Percentiles rank a stretch among this genome's conserved stretches.
Conservation (phyloP, 768 basidiomycete species). For the Tylopilus vinaceipallidus region DNA sequence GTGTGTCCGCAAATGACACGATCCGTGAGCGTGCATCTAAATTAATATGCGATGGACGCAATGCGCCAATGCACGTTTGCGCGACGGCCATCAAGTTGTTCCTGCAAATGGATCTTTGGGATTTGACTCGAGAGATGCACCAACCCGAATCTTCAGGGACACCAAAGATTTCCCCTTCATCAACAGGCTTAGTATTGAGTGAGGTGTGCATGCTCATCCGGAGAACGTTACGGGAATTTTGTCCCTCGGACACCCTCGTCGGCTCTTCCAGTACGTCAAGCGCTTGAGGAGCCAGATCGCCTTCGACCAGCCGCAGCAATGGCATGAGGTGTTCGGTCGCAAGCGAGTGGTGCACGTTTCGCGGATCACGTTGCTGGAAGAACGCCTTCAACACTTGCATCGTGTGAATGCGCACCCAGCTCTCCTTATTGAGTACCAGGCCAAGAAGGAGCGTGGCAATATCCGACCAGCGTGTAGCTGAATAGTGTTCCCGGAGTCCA, state of each 20-base stretch:
- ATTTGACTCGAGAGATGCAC: constrained; percentile 72
- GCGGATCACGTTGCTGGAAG: constrained; percentile 81
- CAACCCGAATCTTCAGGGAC: constrained; percentile 82
- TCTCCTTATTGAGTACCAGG: constrained; percentile 76
- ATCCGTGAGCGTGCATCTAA: constrained; percentile 56
- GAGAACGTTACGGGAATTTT: constrained; percentile 80
- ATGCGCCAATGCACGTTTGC: constrained; percentile 73
- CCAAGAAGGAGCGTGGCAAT: constrained; percentile 85
- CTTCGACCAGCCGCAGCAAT: constrained; percentile 81
- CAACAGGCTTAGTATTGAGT: constrained; percentile 42
- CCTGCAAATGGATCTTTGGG: constrained; percentile 60
- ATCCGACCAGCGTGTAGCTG: constrained; percentile 70
- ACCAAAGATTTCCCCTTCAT: constrained; percentile 76
- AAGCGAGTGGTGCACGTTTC: constrained; percentile 67
- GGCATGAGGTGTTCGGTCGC: constrained; percentile 92
- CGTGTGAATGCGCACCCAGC: constrained; percentile 77
- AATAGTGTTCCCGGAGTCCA: constrained; percentile 84
- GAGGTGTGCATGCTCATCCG: constrained; percentile 85
- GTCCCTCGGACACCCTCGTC: constrained; percentile 72
- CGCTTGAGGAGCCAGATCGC: constrained; percentile 79
- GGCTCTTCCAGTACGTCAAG: constrained; percentile 95
- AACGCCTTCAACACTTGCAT: constrained; percentile 89
- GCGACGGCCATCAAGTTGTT: constrained; percentile 83
- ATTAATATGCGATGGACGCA: constrained; percentile 68
- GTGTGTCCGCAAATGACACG: constrained; percentile 34